Evolutionary conservation across 108 stramenopile species (phyloP).

Genomic region (Bacterosira constricta): DNA sequence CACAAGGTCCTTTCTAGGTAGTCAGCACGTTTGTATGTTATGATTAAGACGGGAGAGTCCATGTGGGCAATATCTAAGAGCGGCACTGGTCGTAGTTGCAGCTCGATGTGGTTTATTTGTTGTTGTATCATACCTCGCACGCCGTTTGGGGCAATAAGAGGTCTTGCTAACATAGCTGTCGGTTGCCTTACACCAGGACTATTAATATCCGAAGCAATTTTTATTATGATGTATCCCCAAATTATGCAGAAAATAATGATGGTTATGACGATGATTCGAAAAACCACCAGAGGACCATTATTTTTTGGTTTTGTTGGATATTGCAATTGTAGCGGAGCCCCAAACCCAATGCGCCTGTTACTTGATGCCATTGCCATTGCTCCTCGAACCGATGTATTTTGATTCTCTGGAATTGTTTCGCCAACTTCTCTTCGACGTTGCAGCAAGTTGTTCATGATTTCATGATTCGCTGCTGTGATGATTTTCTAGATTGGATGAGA

Average conservation of each 20-base stretch:
- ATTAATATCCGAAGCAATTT: constrained; percentile 25
- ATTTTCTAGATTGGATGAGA: not conserved
- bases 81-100: constrained; percentile 3
- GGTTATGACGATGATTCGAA: constrained; percentile 22
- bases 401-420: not conserved
- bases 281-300: constrained; percentile 11
- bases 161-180: constrained; percentile 18
- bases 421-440: not conserved
- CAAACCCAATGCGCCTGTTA: not conserved
- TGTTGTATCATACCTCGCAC: constrained; percentile 12
- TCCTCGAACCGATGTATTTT: not conserved
- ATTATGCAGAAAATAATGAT: constrained; percentile 28
- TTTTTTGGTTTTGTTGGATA: not conserved
- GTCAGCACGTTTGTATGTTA: constrained; percentile 79
- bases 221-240: constrained; percentile 31
- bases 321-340: not conserved
- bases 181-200: not conserved
- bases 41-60: constrained; percentile 79
- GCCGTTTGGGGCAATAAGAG: not conserved
- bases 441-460: not conserved
- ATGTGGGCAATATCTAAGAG: constrained; percentile 22
- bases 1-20: constrained; percentile 73
- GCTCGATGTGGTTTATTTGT: constrained; percentile 16
- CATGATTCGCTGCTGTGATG: not conserved
- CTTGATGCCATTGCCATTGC: not conserved